Conservation (phyloP, 345 rosid genomes). For the Lepidium didymum region DNA sequence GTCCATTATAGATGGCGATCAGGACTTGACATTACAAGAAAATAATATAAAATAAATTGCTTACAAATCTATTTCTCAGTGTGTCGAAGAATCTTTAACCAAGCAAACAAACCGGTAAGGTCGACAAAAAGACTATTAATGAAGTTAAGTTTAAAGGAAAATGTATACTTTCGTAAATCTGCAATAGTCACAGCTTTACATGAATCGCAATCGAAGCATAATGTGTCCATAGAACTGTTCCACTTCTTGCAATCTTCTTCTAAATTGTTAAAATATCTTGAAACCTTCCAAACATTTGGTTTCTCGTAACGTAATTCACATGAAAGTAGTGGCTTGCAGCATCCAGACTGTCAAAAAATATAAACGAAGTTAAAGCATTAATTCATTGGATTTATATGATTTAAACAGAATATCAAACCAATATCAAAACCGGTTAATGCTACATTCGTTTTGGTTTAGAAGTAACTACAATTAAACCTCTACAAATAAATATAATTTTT, state of each 20-base stretch:
- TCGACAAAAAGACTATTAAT: conserved; percentile 7
- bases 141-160: not conserved
- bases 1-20: too few relatives aligned
- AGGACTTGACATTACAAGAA: too few relatives aligned
- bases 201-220: conserved; percentile 26
- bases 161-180: not conserved
- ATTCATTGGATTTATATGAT: too few relatives aligned
- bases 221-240: conserved; percentile 3
- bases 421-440: not conserved
- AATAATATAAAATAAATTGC: too few relatives aligned
- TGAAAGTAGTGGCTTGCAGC: conserved; percentile 32
- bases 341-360: conserved; percentile 12
- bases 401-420: not conserved
- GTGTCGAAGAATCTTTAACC: conserved; percentile 15
- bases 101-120: conserved; percentile 14
- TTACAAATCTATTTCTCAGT: conserved; percentile 4
- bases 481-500: too few relatives aligned
- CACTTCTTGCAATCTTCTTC: conserved; percentile 23
- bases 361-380: not conserved
- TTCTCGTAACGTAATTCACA: conserved; percentile 23
- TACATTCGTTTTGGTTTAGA: not conserved
- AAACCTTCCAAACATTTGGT: conserved; percentile 11
- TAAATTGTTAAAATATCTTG: conserved; percentile 4
- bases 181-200: conserved; percentile 30
- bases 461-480: not conserved